These are phyloP conservation scores for Anthoceros angustus DNA, from an alignment of 225 moss, liverwort and hornwort genomes.

Conservation along the genomic window DNA sequence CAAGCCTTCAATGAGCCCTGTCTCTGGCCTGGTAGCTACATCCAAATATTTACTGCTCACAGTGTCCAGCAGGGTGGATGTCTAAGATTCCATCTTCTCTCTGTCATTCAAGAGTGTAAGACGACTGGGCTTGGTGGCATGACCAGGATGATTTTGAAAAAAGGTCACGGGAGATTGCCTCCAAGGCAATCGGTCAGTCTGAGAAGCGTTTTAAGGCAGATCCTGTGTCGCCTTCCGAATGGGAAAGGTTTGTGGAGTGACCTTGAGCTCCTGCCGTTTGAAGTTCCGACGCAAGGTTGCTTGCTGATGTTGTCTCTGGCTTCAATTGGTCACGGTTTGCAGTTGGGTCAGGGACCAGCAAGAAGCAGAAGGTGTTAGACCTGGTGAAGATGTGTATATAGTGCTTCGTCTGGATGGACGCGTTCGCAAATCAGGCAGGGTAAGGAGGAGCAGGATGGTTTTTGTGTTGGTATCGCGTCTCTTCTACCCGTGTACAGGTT, in stretches of 20 bases:
- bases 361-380: conserved; percentile 53
- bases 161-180: conserved; percentile 50
- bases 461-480: conserved; percentile 3
- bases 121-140: neutral
- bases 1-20: conserved; percentile 24
- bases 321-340: neutral
- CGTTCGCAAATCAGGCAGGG: conserved; percentile 64
- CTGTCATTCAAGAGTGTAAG: neutral
- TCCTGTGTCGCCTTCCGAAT: conserved; percentile 44
- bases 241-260: conserved; percentile 54
- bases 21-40: conserved; percentile 31
- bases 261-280: neutral
- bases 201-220: conserved; percentile 67
- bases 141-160: conserved; percentile 65
- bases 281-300: neutral
- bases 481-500: neutral
- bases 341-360: conserved; percentile 88
- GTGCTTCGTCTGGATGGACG: conserved; percentile 71
- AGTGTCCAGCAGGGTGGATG: neutral
- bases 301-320: neutral
- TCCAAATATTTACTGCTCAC: neutral
- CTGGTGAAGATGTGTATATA: conserved; percentile 58
- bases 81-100: neutral
- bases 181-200: conserved; percentile 50
- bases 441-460: conserved; percentile 18